Base-by-base conservation (phyloP, 345 rosid genomes). In the Anastatica hierochuntica region DNA sequence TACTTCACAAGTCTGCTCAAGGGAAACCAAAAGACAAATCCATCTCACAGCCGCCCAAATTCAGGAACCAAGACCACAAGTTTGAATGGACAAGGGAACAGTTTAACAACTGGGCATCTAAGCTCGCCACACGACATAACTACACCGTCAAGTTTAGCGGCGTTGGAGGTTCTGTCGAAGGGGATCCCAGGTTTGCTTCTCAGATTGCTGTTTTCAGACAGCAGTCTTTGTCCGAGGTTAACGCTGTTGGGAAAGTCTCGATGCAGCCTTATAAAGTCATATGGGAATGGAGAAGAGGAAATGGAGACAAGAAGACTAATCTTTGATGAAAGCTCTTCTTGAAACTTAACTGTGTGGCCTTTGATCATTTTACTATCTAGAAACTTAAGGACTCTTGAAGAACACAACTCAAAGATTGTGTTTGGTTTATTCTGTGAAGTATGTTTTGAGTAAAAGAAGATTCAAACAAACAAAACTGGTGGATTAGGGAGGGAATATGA, bases 81-180 rank as follows among this genome's bases (percentile, higher is more conserved):
- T 92, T 92, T 49, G 98, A 92, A 70, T 92, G 97, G 98, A 92
- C 94, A 8, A 85, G 94, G 42, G 76, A 74, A 68, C 95, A 88
- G 73, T 88, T 92, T 49, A 70, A 74, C 59, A 40, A 43, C 0
- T 92, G 97, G 98, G 94, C 94, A 10, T 54, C 77, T 16, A 68
- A 71, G 12, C 51, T 92, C 69, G 97, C 86, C 0, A 26, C 45
- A 3, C 60, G 54, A 41, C 82, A 92, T 69, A 59, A 65, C 49
- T 92, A 92, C 69, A 53, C 67, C 4, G 83, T 92, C 0, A 88
- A 85, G 62, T 88, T 88, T 67, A 74, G 96, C 36, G 95, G 96
- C 12, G 96, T 92, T 39, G 96, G 96, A 33, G 97, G 98, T 42
- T 70, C 78, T 47, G 95, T 49, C 14, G 77, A 73, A 45, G 48